These are phyloP conservation scores for Globisporangium heterothallicum DNA, from an alignment of 352 stramenopile species.

Conservation along the genomic window DNA sequence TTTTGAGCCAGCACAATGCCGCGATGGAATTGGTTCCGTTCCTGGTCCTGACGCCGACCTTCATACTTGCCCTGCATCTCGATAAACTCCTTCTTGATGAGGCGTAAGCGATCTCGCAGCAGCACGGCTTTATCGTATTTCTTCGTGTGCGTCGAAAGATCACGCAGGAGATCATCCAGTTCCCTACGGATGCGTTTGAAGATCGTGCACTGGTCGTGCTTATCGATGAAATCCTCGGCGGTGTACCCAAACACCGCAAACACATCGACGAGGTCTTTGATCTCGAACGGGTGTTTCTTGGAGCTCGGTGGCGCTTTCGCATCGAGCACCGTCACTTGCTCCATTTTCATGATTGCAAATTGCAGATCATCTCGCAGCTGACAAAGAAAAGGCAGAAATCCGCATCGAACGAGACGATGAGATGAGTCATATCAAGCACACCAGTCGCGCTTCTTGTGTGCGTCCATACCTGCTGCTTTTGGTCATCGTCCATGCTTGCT, in stretches of 20 bases:
- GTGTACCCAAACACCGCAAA: slow-evolving; percentile 67
- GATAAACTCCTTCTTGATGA: slow-evolving; percentile 68
- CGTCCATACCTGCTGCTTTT: slow-evolving; percentile 48
- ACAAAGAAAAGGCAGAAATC: slow-evolving; percentile 3
- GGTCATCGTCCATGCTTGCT: slow-evolving; percentile 42
- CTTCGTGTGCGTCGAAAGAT: slow-evolving; percentile 48
- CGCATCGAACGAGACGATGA: no score
- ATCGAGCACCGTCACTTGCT: slow-evolving; percentile 46
- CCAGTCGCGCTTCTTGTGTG: not conserved
- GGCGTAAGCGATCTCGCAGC: slow-evolving; percentile 47
- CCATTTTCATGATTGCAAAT: slow-evolving; percentile 66
- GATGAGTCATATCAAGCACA: not conserved
- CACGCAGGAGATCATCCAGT: slow-evolving; percentile 48
- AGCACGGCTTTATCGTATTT: slow-evolving; percentile 71
- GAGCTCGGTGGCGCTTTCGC: slow-evolving; percentile 27
- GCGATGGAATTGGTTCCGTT: slow-evolving; percentile 42
- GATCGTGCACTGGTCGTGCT: slow-evolving; percentile 65
- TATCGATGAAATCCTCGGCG: slow-evolving; percentile 56
- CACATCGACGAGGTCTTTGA: slow-evolving; percentile 61
- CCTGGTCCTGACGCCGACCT: slow-evolving; percentile 34
- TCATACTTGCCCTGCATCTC: slow-evolving; percentile 65
- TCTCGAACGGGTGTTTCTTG: slow-evolving; percentile 51
- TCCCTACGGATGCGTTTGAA: slow-evolving; percentile 58
- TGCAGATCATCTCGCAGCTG: slow-evolving; percentile 67
- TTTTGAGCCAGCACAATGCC: slow-evolving; percentile 36